These are phyloP conservation scores for Microcyclospora pomicola DNA, from an alignment of 2,329 filamentous ascomycete species.

Conservation along the genomic window DNA sequence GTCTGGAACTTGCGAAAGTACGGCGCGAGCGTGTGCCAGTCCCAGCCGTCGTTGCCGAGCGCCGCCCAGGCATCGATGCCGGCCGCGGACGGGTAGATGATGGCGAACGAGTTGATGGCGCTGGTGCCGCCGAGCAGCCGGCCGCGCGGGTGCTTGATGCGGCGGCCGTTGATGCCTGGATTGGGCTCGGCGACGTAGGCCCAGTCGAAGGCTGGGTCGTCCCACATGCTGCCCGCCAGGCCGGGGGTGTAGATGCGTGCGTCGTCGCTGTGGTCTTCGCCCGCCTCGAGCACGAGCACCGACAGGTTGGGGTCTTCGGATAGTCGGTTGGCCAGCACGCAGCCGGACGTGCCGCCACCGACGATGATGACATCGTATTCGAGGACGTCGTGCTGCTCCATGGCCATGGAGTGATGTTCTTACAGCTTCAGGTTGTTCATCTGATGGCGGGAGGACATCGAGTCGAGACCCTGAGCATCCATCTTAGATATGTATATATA, in stretches of 20 bases:
- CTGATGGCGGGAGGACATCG: too few species aligned
- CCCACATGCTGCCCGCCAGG: slow-evolving; percentile 3
- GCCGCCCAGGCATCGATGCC: slow-evolving; percentile 26
- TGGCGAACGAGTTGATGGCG: slow-evolving; percentile 28
- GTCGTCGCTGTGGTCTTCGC: slow-evolving; percentile 9
- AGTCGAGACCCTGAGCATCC: too few species aligned
- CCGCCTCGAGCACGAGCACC: slow-evolving; percentile 24
- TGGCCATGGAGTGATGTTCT: too few species aligned
- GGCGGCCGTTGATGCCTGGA: neutral
- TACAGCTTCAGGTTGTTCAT: too few species aligned
- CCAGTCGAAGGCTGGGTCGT: slow-evolving; percentile 22
- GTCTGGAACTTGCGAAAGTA: slow-evolving; percentile 14
- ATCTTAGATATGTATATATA: too few species aligned
- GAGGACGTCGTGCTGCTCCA: too few species aligned
- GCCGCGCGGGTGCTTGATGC: slow-evolving; percentile 2
- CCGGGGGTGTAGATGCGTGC: slow-evolving; percentile 3
- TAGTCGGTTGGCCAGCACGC: slow-evolving; percentile 13
- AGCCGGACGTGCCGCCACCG: slow-evolving; percentile 15
- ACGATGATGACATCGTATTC: slow-evolving; percentile 14
- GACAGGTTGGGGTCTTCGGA: slow-evolving; percentile 9
- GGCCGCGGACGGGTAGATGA: slow-evolving; percentile 19
- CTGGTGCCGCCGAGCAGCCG: slow-evolving; percentile 8
- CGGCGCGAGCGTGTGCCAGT: slow-evolving; percentile 15
- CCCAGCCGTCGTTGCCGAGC: slow-evolving; percentile 17
- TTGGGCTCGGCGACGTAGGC: neutral